Evolutionary conservation across 164 flowering plant species (phyloP).

Genomic region (Liriodendron chinense): DNA sequence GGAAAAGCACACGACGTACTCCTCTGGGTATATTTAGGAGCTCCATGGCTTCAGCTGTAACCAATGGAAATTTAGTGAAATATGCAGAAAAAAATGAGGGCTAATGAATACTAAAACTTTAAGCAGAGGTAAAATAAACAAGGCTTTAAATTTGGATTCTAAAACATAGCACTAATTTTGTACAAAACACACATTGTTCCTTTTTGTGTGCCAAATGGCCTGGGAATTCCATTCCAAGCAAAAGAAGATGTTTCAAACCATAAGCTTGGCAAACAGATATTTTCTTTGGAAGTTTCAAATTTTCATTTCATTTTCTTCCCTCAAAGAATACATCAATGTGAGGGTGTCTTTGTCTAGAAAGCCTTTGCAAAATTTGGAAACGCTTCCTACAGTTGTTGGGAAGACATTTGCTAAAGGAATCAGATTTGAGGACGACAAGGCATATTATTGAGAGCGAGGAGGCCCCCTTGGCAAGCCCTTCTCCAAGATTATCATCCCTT

Average conservation of each 20-base stretch:
- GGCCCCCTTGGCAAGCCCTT: too few species aligned
- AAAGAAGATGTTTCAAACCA: too few species aligned
- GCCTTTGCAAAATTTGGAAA: too few species aligned
- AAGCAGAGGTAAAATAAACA: background rate
- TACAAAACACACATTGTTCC: background rate
- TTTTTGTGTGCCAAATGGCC: background rate
- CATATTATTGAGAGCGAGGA: too few species aligned
- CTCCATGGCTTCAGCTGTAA: slow-evolving; percentile 67
- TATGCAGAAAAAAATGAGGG: background rate
- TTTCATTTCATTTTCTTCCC: background rate
- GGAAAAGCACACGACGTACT: slow-evolving; percentile 71
- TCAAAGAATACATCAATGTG: background rate
- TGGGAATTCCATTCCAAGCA: background rate
- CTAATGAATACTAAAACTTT: background rate
- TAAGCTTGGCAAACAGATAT: background rate
- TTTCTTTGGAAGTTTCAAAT: background rate
- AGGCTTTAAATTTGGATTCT: too few species aligned
- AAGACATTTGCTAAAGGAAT: too few species aligned
- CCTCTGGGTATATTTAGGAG: slow-evolving; percentile 72
- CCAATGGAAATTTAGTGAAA: background rate
- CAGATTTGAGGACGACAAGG: too few species aligned
- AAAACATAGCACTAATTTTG: too few species aligned
- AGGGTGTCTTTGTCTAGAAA: background rate
- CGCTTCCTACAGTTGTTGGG: too few species aligned
- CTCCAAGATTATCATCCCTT: too few species aligned